Evolutionary conservation across 2,329 filamentous ascomycete species (phyloP).

Genomic region (Pyricularia pennisetigena): DNA sequence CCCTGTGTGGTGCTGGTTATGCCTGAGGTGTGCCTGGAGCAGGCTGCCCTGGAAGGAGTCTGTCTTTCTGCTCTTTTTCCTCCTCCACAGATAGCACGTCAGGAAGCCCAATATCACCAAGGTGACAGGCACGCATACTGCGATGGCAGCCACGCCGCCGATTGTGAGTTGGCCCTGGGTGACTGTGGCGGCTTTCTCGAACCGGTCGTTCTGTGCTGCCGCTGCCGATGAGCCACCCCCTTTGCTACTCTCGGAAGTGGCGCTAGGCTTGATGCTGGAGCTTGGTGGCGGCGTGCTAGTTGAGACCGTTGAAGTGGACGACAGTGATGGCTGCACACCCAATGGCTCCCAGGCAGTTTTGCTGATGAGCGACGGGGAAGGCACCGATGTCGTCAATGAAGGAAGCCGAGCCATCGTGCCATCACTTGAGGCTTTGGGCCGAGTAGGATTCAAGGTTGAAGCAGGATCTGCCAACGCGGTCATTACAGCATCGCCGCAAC

Average conservation of each 20-base stretch:
- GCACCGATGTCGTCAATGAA: neutral
- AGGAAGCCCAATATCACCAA: slow-evolving; percentile 25
- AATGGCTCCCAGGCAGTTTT: neutral
- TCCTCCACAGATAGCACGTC: slow-evolving; percentile 25
- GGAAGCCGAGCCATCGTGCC: neutral
- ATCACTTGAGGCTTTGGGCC: neutral
- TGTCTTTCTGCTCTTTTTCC: slow-evolving; percentile 11
- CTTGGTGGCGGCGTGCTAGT: neutral
- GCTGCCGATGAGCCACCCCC: neutral
- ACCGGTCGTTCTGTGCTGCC: neutral
- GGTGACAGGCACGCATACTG: slow-evolving; percentile 28
- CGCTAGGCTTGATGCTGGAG: neutral
- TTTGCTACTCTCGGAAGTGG: neutral
- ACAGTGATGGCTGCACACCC: slow-evolving; percentile 2
- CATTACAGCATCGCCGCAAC: neutral
- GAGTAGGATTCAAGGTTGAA: neutral
- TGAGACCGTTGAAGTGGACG: neutral
- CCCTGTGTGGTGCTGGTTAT: slow-evolving; percentile 14
- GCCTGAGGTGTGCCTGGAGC: slow-evolving; percentile 14
- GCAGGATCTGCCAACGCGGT: neutral
- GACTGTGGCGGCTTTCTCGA: neutral
- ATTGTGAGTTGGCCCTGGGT: slow-evolving; percentile 19
- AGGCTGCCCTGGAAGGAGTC: slow-evolving; percentile 10
- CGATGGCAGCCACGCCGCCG: slow-evolving; percentile 34
- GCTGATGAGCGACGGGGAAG: neutral